Evolutionary conservation across 441 rosid genomes (phyloP), one percentile per base, ranked within the genome.

Genomic region (Brassica hybrid): DNA sequence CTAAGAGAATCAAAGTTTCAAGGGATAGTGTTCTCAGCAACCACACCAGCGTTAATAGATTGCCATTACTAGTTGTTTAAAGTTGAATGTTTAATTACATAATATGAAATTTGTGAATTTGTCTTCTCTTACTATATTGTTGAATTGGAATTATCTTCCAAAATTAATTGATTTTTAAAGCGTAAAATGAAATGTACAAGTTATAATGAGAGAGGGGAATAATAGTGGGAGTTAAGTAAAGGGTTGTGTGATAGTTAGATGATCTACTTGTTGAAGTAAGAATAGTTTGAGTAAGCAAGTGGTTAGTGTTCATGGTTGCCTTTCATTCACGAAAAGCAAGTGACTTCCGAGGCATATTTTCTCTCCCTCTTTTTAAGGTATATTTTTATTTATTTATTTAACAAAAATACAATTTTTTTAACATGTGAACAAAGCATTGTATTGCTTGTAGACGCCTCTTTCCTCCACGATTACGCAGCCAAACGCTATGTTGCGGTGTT

Each of bases 261-360:
- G 84, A 85, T 86, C 82, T 66, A 83, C 81, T 83, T 74, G 91
- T 84, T 84, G 86, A 85, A 86, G 86, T 81, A 72, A 76, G 88
- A 84, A 87, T 81, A 86, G 90, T 86, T 91, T 82, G 91, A 87
- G 93, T 87, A 79, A 85, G 91, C 81, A 82, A 87, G 90, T 87
- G 90, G 94, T 79, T 85, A 85, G 87, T 84, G 88, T 84, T 87
- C 80, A 84, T 81, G 88, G 89, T 89, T 88, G 97, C 93, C 91
- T 88, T 87, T 74, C 83, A 82, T 91, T 88, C 97, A 92, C 95
- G 95, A 87, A 91, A 94, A 94, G 97, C 72, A 83, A 86, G 83
- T 79, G 88, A 89, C 81, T 77, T 65, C 81, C 60, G 56, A 67
- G 78, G 86, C 85, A 84, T 89, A 86, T 70, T 76, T 76, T 71